Conservation (phyloP, 2,329 filamentous ascomycete genomes). For the Pyrenophora seminiperda region DNA sequence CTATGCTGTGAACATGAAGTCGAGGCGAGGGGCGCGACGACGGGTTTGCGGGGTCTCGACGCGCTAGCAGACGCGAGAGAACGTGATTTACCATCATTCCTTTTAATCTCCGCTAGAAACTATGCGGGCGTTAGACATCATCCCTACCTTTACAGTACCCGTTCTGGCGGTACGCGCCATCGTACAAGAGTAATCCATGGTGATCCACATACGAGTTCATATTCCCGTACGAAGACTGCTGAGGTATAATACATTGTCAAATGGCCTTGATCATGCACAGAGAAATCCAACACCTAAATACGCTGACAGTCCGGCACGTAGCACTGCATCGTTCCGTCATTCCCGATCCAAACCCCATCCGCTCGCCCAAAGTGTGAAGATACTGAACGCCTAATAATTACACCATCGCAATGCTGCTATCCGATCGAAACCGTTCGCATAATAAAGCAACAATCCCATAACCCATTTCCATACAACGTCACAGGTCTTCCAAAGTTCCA, state of each 20-base stretch:
- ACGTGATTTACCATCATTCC: slow-evolving; percentile 22
- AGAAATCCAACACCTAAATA: slow-evolving; percentile 23
- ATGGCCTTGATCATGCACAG: slow-evolving; percentile 19
- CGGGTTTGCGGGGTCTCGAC: not conserved
- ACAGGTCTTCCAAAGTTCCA: slow-evolving; percentile 31
- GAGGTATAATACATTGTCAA: slow-evolving; percentile 32
- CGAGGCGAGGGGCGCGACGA: not conserved
- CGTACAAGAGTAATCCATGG: no score
- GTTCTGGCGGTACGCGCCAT: no score
- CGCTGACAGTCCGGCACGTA: slow-evolving; percentile 10
- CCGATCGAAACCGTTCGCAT: slow-evolving; percentile 24
- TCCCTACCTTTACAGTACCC: no score
- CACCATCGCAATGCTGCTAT: slow-evolving; percentile 37
- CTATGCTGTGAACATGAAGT: not conserved
- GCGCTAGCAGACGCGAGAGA: slow-evolving; percentile 31
- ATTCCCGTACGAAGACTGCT: slow-evolving; percentile 12
- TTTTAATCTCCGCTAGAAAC: not conserved
- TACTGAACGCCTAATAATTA: slow-evolving; percentile 33
- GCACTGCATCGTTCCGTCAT: slow-evolving; percentile 25
- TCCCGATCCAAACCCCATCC: slow-evolving; percentile 13
- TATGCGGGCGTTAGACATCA: no score
- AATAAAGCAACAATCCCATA: slow-evolving; percentile 24
- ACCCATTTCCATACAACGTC: slow-evolving; percentile 44
- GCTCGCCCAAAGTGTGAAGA: slow-evolving; percentile 14
- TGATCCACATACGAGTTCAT: slow-evolving; percentile 10